Conservation (phyloP, 1,139 yeast genomes). For the Pichia kudriavzevii region DNA sequence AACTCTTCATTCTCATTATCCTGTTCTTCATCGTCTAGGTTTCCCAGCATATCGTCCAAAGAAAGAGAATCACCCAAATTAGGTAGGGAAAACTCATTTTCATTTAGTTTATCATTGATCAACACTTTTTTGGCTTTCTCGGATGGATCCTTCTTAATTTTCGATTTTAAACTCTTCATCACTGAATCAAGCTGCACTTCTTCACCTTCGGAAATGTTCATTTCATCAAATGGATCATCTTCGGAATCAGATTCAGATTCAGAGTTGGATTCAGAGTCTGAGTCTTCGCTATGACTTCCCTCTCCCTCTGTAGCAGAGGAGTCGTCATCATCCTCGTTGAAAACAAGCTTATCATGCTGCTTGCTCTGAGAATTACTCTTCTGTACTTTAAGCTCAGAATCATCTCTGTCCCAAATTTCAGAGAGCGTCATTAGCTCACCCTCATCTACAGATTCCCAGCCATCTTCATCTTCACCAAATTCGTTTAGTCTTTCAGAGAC, state of each 20-base stretch:
- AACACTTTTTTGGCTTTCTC: conserved; percentile 36
- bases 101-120: conserved; percentile 50
- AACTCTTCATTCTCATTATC: conserved; percentile 21
- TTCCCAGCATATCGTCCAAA: conserved; percentile 68
- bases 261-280: conserved; percentile 15
- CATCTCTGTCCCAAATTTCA: conserved; percentile 85
- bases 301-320: conserved; percentile 25
- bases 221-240: conserved; percentile 26
- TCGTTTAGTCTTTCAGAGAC: conserved; percentile 25
- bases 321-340: conserved; percentile 28
- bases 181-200: conserved; percentile 26
- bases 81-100: conserved; percentile 68
- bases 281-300: conserved; percentile 16
- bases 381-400: conserved; percentile 31
- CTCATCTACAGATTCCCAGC: conserved; percentile 56
- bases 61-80: conserved; percentile 51
- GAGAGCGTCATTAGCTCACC: conserved; percentile 66
- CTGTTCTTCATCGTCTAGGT: conserved; percentile 36
- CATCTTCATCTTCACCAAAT: conserved; percentile 38
- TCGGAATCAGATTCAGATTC: conserved; percentile 11
- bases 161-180: conserved; percentile 23
- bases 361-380: not conserved
- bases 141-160: conserved; percentile 21
- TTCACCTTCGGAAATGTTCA: conserved; percentile 21
- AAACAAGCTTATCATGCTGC: conserved; percentile 26